Base-by-base conservation (phyloP, 164 flowering plant genomes). In the Cinnamomum micranthum region DNA sequence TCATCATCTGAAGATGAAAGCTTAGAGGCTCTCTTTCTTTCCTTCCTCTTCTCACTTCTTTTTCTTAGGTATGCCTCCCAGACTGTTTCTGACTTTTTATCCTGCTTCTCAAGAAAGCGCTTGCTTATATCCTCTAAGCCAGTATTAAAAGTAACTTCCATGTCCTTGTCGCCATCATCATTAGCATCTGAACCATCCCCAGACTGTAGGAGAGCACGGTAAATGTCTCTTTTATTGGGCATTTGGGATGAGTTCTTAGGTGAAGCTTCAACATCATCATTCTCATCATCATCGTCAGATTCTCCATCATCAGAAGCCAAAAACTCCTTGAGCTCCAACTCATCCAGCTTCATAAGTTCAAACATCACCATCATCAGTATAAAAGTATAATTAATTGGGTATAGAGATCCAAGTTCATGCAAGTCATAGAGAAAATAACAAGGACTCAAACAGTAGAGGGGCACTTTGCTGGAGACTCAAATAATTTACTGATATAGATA, bases 131-230 rank as follows among this genome's bases (percentile, higher is more conserved):
- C 91, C 79, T 95, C 99, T 73, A 93, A 85, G 23, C 91, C 97
- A 73, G 95, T 80, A 81, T 89, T 91, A 80, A 93, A 95, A 74
- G 98, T 93, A 51, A 93, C 92, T 80, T 93, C 99, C 99, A 95
- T 93, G 77, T 95, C 97, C 82, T 84, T 88, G 71, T 77, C 84
- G 52, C 77, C 84, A 22, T 88, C 85, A 71, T 72, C 65, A 59
- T 62, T 76, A 19, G 63, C 89, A 80, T 88, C 96, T 50, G 91
- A 87, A 73, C 81, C 93, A 81, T 82, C 88, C 25, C 89, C 93
- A 74, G 89, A 84, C 67, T 84, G 80, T 65, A 95, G 4, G 52
- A 95, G 87, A 66, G 90, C 85, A 55, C 85, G 92, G 74, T 90
- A 90, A 77, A 27, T 81, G 63, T 92, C 89, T 65, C 52, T 35